Percentiles rank a stretch among this genome's conserved stretches.
phyloP scores from a whole-genome alignment of 2,329 filamentous ascomycete genomes.

The Aureobasidium namibiae region DNA sequence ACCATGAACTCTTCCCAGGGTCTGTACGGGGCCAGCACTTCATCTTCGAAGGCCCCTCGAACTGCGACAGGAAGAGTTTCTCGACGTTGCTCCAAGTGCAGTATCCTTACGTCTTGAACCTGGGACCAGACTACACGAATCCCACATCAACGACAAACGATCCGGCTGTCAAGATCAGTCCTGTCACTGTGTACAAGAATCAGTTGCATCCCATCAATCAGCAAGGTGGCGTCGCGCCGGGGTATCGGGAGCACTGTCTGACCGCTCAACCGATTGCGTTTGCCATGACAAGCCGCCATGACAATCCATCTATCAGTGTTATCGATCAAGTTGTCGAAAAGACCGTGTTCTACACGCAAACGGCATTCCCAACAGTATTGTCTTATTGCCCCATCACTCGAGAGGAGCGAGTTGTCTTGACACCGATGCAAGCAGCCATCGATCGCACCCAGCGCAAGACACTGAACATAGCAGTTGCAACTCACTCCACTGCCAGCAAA shows the following conservation, averaged over 20 bases:
- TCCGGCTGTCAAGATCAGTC: conserved; percentile 26
- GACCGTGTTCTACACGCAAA: conserved; percentile 70
- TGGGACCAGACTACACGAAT: conserved; percentile 5
- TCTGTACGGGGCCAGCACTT: conserved; percentile 83
- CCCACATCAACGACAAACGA: not conserved
- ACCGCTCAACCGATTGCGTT: conserved; percentile 71
- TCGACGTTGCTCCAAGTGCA: conserved; percentile 88
- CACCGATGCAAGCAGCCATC: conserved; percentile 75
- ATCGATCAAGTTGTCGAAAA: conserved; percentile 76
- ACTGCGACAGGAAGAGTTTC: conserved; percentile 71
- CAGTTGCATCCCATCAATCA: conserved; percentile 78
- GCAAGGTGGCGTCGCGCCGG: conserved; percentile 71
- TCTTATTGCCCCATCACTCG: conserved; percentile 76
- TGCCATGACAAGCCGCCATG: conserved; percentile 65
- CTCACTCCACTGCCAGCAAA: conserved; percentile 49
- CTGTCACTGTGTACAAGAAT: conserved; percentile 75
- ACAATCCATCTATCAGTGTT: conserved; percentile 52
- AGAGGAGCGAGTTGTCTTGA: conserved; percentile 57
- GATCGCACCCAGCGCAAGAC: conserved; percentile 89
- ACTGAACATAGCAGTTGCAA: conserved; percentile 65
- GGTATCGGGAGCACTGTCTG: conserved; percentile 79
- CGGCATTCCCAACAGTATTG: conserved; percentile 84
- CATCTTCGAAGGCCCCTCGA: conserved; percentile 75
- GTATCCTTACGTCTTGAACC: conserved; percentile 47
- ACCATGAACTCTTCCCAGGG: conserved; percentile 69